Conservation (phyloP, 805 yeast genomes). For the Crinitomyces ghanaensis region DNA sequence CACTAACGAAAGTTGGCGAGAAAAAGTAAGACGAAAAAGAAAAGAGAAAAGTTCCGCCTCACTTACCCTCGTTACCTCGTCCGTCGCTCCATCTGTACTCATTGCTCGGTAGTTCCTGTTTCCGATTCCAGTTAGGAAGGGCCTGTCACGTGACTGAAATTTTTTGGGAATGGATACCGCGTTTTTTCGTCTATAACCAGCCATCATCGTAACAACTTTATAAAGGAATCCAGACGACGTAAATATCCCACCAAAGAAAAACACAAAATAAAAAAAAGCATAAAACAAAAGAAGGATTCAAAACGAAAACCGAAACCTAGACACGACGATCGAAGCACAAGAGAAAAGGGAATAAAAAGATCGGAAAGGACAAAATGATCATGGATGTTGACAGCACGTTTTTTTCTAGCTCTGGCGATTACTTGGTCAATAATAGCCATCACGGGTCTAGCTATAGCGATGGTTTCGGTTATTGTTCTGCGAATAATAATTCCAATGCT, state of each 20-base stretch:
- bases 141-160: no score
- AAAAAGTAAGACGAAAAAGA: no score
- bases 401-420: conserved; percentile 1
- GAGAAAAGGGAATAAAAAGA: not conserved
- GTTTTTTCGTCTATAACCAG: no score
- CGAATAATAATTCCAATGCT: not conserved
- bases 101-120: no score
- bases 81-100: no score
- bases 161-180: no score
- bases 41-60: no score
- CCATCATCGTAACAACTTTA: no score
- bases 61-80: no score
- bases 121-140: no score
- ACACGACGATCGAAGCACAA: not conserved
- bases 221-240: not conserved
- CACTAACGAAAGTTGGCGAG: no score
- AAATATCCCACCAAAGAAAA: not conserved
- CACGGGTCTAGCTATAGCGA: not conserved
- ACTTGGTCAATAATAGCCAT: not conserved
- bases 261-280: not conserved
- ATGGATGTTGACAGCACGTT: conserved; percentile 4
- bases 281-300: conserved; percentile 1
- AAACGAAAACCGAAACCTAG: not conserved
- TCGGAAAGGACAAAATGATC: not conserved
- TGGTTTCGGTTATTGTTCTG: not conserved